phyloP scores from a whole-genome alignment of 1,284 basidiomycete genomes.

The Trametes polyzona region DNA sequence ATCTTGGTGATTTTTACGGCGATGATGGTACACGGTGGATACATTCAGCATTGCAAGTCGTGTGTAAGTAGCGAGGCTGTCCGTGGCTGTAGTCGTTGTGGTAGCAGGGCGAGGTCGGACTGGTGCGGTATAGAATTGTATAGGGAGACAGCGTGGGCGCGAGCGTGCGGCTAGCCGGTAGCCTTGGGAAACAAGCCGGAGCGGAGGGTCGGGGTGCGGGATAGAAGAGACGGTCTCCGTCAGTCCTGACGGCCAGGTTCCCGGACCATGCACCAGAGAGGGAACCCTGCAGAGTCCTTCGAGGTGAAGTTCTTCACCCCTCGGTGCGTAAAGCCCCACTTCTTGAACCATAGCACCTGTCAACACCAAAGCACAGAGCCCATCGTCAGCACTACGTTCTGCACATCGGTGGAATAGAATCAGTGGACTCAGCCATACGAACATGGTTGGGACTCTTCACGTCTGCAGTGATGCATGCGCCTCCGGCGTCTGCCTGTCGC shows the following conservation, averaged over 20 bases:
- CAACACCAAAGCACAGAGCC: not conserved
- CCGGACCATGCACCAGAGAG: constrained; percentile 33
- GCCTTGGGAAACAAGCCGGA: not conserved
- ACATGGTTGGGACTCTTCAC: constrained; percentile 31
- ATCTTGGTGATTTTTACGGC: not conserved
- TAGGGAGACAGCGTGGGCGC: not conserved
- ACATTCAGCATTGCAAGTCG: not conserved
- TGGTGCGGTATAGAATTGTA: not conserved
- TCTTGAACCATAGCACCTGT: constrained; percentile 32
- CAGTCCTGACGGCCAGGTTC: constrained; percentile 17
- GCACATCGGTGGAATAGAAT: not conserved
- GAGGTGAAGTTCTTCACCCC: constrained; percentile 34
- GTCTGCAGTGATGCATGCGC: constrained; percentile 22
- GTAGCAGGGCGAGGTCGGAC: not conserved
- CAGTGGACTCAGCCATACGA: constrained; percentile 8
- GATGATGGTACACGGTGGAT: not conserved
- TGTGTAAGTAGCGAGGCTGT: not conserved
- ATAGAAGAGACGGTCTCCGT: not conserved
- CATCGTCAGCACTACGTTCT: not conserved
- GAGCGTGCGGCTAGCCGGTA: not conserved
- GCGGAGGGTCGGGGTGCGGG: not conserved
- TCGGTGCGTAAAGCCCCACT: constrained; percentile 30
- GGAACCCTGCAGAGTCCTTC: constrained; percentile 30
- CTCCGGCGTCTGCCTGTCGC: constrained; percentile 26
- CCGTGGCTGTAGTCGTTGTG: not conserved